Conservation (phyloP, 2,329 filamentous ascomycete species). For the Zymoseptoria pseudotritici region DNA sequence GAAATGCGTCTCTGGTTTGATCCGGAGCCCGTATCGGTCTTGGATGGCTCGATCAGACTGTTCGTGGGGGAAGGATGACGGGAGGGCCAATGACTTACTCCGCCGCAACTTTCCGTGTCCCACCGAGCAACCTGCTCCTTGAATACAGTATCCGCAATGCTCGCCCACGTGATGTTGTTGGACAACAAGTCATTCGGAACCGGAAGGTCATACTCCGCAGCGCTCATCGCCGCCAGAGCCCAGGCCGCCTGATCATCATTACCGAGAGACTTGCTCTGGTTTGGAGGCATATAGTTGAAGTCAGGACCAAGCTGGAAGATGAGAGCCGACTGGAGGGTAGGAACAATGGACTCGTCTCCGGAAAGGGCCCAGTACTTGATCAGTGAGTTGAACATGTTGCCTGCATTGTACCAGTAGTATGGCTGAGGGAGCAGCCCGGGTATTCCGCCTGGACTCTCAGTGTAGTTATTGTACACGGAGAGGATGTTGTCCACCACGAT, state of each 20-base stretch:
- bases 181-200: slow-evolving; percentile 19
- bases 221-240: slow-evolving; percentile 72
- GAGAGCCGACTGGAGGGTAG: slow-evolving; percentile 52
- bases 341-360: slow-evolving; percentile 52
- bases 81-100: too few relatives aligned
- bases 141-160: slow-evolving; percentile 68
- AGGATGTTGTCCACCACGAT: slow-evolving; percentile 14
- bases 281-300: slow-evolving; percentile 53
- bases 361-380: slow-evolving; percentile 64
- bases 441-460: slow-evolving; percentile 1
- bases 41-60: too few relatives aligned
- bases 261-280: slow-evolving; percentile 33
- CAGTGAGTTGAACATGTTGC: slow-evolving; percentile 60
- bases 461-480: slow-evolving; percentile 10
- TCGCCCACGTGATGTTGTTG: slow-evolving; percentile 50
- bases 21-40: too few relatives aligned
- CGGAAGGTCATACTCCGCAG: slow-evolving; percentile 68
- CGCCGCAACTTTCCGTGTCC: slow-evolving; percentile 58
- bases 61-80: too few relatives aligned
- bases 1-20: too few relatives aligned
- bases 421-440: slow-evolving; percentile 21
- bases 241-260: slow-evolving; percentile 63
- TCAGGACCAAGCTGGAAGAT: slow-evolving; percentile 53
- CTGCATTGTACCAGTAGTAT: slow-evolving; percentile 56
- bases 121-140: slow-evolving; percentile 67